phyloP scores from a whole-genome alignment of 768 basidiomycete species.

The Crepidotus variabilis region DNA sequence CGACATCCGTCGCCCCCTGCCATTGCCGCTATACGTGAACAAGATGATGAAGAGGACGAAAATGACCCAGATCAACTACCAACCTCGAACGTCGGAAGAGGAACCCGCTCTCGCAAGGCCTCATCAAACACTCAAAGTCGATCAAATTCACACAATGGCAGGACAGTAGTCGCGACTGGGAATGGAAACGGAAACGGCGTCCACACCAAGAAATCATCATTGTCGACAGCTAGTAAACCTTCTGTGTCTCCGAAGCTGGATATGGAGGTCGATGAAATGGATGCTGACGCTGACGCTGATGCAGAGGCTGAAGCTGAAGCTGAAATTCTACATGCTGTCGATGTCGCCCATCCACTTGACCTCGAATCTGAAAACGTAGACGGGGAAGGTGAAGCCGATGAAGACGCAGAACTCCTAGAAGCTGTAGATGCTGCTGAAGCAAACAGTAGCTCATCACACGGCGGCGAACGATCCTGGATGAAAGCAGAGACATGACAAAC shows the following conservation, averaged over 20 bases:
- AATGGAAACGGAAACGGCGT: slow-evolving; percentile 4
- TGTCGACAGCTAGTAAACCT: slow-evolving; percentile 3
- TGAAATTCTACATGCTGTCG: slow-evolving; percentile 27
- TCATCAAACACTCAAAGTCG: not conserved
- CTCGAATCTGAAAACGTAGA: slow-evolving; percentile 13
- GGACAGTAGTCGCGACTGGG: not conserved
- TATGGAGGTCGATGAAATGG: slow-evolving; percentile 20
- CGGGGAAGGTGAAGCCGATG: slow-evolving; percentile 21
- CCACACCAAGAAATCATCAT: slow-evolving; percentile 15
- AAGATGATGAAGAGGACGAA: slow-evolving; percentile 18
- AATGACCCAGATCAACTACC: slow-evolving; percentile 21
- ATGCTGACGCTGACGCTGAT: slow-evolving; percentile 20
- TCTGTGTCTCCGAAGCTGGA: slow-evolving; percentile 19
- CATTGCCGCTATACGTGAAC: slow-evolving; percentile 19
- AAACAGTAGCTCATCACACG: slow-evolving; percentile 28
- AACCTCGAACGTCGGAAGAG: slow-evolving; percentile 25
- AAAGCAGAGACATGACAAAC: slow-evolving; percentile 2
- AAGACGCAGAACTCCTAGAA: slow-evolving; percentile 41
- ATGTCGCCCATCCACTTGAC: slow-evolving; percentile 12
- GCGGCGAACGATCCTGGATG: slow-evolving; percentile 12
- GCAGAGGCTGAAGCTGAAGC: slow-evolving; percentile 40
- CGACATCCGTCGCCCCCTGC: slow-evolving; percentile 19
- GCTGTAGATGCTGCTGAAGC: slow-evolving; percentile 49
- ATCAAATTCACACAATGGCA: slow-evolving; percentile 3
- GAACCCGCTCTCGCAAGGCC: slow-evolving; percentile 13